Percentiles rank a stretch among this genome's conserved stretches.
These are phyloP conservation scores for Teunomyces cretensis DNA, from an alignment of 805 yeast species.

Conservation along the genomic window DNA sequence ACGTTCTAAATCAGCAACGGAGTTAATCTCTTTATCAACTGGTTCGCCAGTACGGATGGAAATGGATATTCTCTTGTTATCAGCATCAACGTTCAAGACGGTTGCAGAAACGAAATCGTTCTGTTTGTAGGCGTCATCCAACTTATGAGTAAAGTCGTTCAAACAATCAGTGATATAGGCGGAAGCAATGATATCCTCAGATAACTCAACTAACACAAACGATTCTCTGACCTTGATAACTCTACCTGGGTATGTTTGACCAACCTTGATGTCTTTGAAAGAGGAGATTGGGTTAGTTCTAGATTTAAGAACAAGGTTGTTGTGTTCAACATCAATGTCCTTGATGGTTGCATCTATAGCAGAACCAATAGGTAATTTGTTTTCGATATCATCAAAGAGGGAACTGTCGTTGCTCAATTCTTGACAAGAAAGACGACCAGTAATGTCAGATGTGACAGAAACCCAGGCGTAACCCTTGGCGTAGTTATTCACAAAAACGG, in stretches of 20 bases:
- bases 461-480: slow-evolving; percentile 65
- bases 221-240: slow-evolving; percentile 57
- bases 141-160: slow-evolving; percentile 57
- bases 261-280: slow-evolving; percentile 52
- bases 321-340: slow-evolving; percentile 53
- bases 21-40: slow-evolving; percentile 48
- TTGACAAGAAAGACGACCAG: slow-evolving; percentile 65
- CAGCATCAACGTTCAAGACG: slow-evolving; percentile 47
- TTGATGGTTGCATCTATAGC: slow-evolving; percentile 61
- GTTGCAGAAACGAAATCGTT: slow-evolving; percentile 61
- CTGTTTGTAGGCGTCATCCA: slow-evolving; percentile 48
- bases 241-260: slow-evolving; percentile 59
- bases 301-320: slow-evolving; percentile 49
- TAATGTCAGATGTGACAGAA: slow-evolving; percentile 63
- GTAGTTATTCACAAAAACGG: slow-evolving; percentile 66
- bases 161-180: slow-evolving; percentile 77
- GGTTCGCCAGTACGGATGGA: slow-evolving; percentile 58
- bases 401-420: slow-evolving; percentile 60
- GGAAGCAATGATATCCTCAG: slow-evolving; percentile 60
- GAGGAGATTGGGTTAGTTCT: slow-evolving; percentile 44
- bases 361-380: slow-evolving; percentile 68
- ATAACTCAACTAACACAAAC: slow-evolving; percentile 66
- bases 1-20: slow-evolving; percentile 53
- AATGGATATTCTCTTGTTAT: slow-evolving; percentile 56
- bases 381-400: slow-evolving; percentile 46